Evolutionary conservation across 495 filamentous ascomycete species (phyloP), one percentile per base, ranked within the genome.

Genomic region (Penicillium angulare): DNA sequence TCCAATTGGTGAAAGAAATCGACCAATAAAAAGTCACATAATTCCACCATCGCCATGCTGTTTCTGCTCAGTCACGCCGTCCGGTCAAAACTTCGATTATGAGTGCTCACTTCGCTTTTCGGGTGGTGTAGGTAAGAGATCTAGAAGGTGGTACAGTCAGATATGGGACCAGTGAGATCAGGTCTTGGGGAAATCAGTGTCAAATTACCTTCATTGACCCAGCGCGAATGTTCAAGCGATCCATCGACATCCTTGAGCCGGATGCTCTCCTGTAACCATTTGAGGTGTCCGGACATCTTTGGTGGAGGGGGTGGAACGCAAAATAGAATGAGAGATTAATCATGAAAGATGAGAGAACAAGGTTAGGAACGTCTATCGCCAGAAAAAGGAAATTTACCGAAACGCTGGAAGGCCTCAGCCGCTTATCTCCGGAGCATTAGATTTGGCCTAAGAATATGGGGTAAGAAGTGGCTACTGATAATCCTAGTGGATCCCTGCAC

Each of bases 41-140:
- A 31, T 46, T 46, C 43, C 43, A 46, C 43, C 43, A 46, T 3
- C 43, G 43, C 43, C 43, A 46, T 21, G 43, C 43, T 46, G 16
- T 32, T 23, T 18, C 32, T 29, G 2, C 2, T 46, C 10, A 34
- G 18, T 46, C 10, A 23, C n/a, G 15, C 17, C n/a, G 29, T 2
- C 12, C 20, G 10, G 24, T 20, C 7, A 3, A 21, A 7, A 2
- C 20, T 41, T 6, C 2, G 24, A 10, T 3, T 16, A 12, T 31
- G 7, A 15, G 17, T 32, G n/a, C 41, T 44, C 13, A 46, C 43
- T 46, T 46, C 31, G 26, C 29, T 46, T 46, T 35, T 46, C 43
- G 4, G 31, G 43, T 15, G 43, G 43, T 33, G 43, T 46, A 15
- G 43, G 43, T 21, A 46, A 35, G 7, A 46, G 20, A 35, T 46